Conservation (phyloP, 2,329 filamentous ascomycete genomes). For the Hypocrella siamensis region DNA sequence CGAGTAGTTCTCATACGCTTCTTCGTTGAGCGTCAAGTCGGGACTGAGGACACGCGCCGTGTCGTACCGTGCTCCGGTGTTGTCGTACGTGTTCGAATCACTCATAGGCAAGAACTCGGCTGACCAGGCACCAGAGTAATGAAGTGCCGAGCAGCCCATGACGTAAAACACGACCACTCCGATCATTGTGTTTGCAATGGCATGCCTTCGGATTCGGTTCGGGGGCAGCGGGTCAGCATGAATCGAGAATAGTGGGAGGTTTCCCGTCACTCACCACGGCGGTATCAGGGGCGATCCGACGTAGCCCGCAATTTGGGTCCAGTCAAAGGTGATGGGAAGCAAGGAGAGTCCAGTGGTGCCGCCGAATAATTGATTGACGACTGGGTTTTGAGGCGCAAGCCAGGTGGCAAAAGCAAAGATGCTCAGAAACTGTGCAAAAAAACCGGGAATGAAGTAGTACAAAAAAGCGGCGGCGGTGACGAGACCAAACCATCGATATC, state of each 20-base stretch:
- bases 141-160: slow-evolving; percentile 39
- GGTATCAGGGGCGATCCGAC: slow-evolving; percentile 53
- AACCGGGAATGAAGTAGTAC: slow-evolving; percentile 57
- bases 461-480: slow-evolving; percentile 41
- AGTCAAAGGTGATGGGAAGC: slow-evolving; percentile 61
- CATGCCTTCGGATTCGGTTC: too few species aligned
- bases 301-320: slow-evolving; percentile 57
- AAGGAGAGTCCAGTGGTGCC: slow-evolving; percentile 51
- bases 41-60: slow-evolving; percentile 45
- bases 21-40: slow-evolving; percentile 45
- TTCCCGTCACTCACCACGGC: slow-evolving; percentile 48
- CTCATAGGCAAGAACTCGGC: slow-evolving; percentile 51
- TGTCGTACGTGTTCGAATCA: slow-evolving; percentile 56
- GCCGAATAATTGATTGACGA: slow-evolving; percentile 61
- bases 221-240: too few species aligned
- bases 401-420: slow-evolving; percentile 59
- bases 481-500: slow-evolving; percentile 48
- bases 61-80: slow-evolving; percentile 48
- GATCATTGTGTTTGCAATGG: slow-evolving; percentile 57
- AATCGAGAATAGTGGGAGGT: too few species aligned
- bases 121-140: slow-evolving; percentile 53
- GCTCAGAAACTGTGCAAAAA: slow-evolving; percentile 52
- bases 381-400: slow-evolving; percentile 50
- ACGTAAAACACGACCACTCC: slow-evolving; percentile 52
- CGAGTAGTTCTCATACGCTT: slow-evolving; percentile 51